Percentiles rank a stretch among this genome's conserved stretches.
These are phyloP conservation scores for Globisporangium solare DNA, from an alignment of 352 stramenopile species.

Conservation along the genomic window DNA sequence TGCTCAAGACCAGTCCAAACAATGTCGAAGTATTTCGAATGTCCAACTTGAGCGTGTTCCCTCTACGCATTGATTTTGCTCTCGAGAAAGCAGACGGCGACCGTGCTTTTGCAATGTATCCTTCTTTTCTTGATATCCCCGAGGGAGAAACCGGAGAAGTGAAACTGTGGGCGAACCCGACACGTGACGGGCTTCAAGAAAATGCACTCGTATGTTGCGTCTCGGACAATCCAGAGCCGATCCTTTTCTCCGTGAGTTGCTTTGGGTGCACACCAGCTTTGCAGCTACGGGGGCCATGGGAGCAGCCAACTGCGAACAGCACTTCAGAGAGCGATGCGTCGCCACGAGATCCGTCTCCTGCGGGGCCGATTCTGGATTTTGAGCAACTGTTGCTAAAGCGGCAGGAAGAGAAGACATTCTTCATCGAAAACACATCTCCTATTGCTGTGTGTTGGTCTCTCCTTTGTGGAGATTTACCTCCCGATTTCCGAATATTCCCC, in stretches of 20 bases:
- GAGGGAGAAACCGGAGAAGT: constrained; percentile 91
- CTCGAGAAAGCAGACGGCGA: constrained; percentile 26
- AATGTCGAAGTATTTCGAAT: constrained; percentile 91
- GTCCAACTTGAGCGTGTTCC: constrained; percentile 84
- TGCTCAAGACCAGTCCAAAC: constrained; percentile 43
- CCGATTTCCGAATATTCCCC: constrained; percentile 73
- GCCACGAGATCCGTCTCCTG: background rate
- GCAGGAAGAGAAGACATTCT: constrained; percentile 85
- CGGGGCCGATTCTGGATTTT: constrained; percentile 72
- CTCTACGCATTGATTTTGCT: constrained; percentile 59
- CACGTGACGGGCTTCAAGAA: constrained; percentile 46
- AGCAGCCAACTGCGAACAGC: constrained; percentile 50
- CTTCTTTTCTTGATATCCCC: constrained; percentile 60
- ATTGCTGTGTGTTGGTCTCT: constrained; percentile 78
- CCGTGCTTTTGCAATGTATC: constrained; percentile 70
- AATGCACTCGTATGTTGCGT: constrained; percentile 88
- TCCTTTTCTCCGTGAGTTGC: constrained; percentile 85
- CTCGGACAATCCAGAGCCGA: constrained; percentile 86
- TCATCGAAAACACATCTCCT: constrained; percentile 77
- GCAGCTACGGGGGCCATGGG: constrained; percentile 81
- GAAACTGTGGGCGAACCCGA: constrained; percentile 88
- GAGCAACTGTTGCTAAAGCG: constrained; percentile 88
- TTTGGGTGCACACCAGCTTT: constrained; percentile 80
- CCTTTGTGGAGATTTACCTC: constrained; percentile 22
- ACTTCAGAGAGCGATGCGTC: constrained; percentile 36